Conservation (phyloP, 257 asterid species). For the Echium plantagineum region DNA sequence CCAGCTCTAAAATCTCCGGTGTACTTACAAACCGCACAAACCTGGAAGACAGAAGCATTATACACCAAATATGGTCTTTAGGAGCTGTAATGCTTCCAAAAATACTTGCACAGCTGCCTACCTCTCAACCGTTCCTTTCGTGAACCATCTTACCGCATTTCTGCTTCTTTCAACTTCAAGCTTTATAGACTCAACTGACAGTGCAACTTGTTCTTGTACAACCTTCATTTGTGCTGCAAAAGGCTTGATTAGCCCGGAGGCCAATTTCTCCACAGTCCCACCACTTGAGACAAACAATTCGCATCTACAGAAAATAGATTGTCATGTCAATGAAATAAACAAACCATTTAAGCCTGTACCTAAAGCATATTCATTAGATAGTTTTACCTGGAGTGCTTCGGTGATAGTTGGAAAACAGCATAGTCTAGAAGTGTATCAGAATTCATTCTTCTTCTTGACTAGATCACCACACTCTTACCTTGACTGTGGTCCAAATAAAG, state of each 20-base stretch:
- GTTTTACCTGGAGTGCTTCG: constrained; percentile 63
- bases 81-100: background rate
- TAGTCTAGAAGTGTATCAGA: constrained; percentile 63
- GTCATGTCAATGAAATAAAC: constrained; percentile 1
- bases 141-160: constrained; percentile 72
- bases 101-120: constrained; percentile 17
- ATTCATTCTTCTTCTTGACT: constrained; percentile 37
- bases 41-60: constrained; percentile 28
- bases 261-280: constrained; percentile 74
- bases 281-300: constrained; percentile 71
- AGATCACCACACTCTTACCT: constrained; percentile 11
- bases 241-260: constrained; percentile 87
- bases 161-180: constrained; percentile 54
- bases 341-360: background rate
- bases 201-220: constrained; percentile 70
- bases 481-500: constrained; percentile 23
- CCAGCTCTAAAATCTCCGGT: constrained; percentile 77
- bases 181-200: constrained; percentile 55
- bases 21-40: constrained; percentile 88
- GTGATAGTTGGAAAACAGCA: constrained; percentile 84
- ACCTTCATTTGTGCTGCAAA: constrained; percentile 63
- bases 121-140: constrained; percentile 98
- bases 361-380: background rate
- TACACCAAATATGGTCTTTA: constrained; percentile 9
- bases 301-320: constrained; percentile 43